phyloP scores from a whole-genome alignment of 2,329 filamentous ascomycete species.

The Aspergillus oerlinghausenensis region DNA sequence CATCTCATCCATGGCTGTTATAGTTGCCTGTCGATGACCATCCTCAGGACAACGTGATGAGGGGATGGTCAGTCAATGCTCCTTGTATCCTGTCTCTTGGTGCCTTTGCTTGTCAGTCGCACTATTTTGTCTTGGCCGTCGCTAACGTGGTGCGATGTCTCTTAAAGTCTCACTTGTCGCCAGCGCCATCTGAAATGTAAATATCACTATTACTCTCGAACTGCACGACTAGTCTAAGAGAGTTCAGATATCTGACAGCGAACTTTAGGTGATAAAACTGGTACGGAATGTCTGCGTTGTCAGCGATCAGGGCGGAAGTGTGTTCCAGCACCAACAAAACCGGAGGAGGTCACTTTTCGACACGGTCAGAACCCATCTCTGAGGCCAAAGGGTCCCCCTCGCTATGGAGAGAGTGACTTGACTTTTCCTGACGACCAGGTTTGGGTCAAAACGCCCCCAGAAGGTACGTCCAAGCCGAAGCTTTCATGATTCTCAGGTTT shows the following conservation, averaged over 20 bases:
- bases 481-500: not conserved
- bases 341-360: slow-evolving; percentile 33
- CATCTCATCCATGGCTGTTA: slow-evolving; percentile 19
- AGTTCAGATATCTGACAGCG: not conserved
- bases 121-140: slow-evolving; percentile 1
- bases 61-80: slow-evolving; percentile 31
- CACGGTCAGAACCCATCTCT: slow-evolving; percentile 36
- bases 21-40: slow-evolving; percentile 12
- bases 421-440: slow-evolving; percentile 30
- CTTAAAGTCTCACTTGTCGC: slow-evolving; percentile 32
- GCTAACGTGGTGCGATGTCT: slow-evolving; percentile 7
- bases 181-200: slow-evolving; percentile 37
- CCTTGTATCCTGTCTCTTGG: not conserved
- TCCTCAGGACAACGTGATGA: slow-evolving; percentile 30
- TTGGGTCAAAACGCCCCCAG: slow-evolving; percentile 26
- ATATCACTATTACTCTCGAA: not conserved
- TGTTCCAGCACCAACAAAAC: slow-evolving; percentile 29
- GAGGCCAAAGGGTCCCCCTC: slow-evolving; percentile 29
- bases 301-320: slow-evolving; percentile 34
- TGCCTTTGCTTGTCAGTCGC: not conserved
- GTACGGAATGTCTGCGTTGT: slow-evolving; percentile 31
- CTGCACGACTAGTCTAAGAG: not conserved
- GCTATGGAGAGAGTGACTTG: slow-evolving; percentile 33
- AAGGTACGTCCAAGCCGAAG: slow-evolving; percentile 20
- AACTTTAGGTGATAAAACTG: slow-evolving; percentile 32